Evolutionary conservation across 179 eudicot species (phyloP).

Genomic region (Actinidia chinensis): DNA sequence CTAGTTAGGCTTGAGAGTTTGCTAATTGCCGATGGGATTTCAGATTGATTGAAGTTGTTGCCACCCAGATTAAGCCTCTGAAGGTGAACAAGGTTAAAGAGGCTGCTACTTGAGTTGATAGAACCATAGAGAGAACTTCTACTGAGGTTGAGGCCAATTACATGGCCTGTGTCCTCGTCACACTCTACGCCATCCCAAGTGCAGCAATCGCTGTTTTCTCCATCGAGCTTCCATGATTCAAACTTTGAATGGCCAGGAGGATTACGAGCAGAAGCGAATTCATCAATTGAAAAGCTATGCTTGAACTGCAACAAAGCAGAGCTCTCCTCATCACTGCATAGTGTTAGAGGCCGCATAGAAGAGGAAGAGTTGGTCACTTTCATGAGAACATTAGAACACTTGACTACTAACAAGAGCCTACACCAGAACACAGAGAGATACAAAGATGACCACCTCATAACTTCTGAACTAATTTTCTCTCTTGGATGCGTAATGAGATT

Average conservation of each 20-base stretch:
- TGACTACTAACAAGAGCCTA: no score
- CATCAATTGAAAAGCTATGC: background rate
- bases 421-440: background rate
- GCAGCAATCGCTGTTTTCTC: background rate
- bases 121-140: slow-evolving; percentile 17
- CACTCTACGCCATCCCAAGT: background rate
- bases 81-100: slow-evolving; percentile 23
- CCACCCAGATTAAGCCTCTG: slow-evolving; percentile 16
- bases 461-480: no score
- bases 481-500: no score
- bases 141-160: slow-evolving; percentile 6
- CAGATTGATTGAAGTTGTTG: slow-evolving; percentile 4
- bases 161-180: background rate
- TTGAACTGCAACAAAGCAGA: slow-evolving; percentile 16
- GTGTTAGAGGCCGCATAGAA: background rate
- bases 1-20: background rate
- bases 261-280: background rate
- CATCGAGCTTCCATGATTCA: slow-evolving; percentile 6
- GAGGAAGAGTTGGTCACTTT: background rate
- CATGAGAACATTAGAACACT: background rate
- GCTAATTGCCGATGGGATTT: slow-evolving; percentile 15
- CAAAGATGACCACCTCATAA: no score
- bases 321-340: slow-evolving; percentile 10
- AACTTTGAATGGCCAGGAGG: background rate
- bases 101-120: background rate